Percentiles rank a stretch among this genome's conserved stretches.
These are phyloP conservation scores for Odonthalia washingtoniensis DNA, from an alignment of 31 red algal species.

Conservation along the genomic window DNA sequence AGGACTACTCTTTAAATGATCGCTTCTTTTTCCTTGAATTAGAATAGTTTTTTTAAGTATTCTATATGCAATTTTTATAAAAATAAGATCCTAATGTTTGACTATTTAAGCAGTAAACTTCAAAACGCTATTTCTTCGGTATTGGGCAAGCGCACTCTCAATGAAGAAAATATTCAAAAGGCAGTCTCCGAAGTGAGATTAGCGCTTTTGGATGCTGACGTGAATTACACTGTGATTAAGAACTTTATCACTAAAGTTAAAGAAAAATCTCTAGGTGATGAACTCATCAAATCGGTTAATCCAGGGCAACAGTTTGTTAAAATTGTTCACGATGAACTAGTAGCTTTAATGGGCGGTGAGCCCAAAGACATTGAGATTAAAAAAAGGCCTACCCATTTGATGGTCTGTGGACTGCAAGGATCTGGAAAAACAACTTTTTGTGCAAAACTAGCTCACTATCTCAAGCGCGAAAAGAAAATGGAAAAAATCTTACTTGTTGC, in stretches of 20 bases:
- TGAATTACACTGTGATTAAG: constrained; percentile 54
- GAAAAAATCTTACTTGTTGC: constrained; percentile 69
- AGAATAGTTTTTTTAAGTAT: too few relatives aligned
- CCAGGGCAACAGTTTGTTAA: constrained; percentile 63
- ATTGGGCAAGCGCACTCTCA: constrained; percentile 42
- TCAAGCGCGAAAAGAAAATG: constrained; percentile 42
- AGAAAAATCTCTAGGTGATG: constrained; percentile 44
- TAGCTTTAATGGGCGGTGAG: constrained; percentile 44
- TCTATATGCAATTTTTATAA: not conserved
- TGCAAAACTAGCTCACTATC: constrained; percentile 66
- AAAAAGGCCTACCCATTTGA: constrained; percentile 13
- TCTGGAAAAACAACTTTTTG: constrained; percentile 75
- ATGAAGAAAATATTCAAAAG: constrained; percentile 54
- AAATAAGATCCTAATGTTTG: constrained; percentile 40
- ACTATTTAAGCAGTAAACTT: constrained; percentile 48
- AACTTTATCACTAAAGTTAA: constrained; percentile 47
- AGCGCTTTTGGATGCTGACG: constrained; percentile 77
- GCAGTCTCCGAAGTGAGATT: constrained; percentile 56
- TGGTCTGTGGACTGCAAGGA: constrained; percentile 73
- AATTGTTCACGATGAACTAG: constrained; percentile 67
- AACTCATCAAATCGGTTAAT: constrained; percentile 40
- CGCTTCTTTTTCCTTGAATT: too few relatives aligned
- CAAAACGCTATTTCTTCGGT: constrained; percentile 41
- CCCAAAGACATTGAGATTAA: not conserved
- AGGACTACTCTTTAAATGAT: not conserved